Evolutionary conservation across 2,329 filamentous ascomycete species (phyloP).

Genomic region (Penicillium sp.): DNA sequence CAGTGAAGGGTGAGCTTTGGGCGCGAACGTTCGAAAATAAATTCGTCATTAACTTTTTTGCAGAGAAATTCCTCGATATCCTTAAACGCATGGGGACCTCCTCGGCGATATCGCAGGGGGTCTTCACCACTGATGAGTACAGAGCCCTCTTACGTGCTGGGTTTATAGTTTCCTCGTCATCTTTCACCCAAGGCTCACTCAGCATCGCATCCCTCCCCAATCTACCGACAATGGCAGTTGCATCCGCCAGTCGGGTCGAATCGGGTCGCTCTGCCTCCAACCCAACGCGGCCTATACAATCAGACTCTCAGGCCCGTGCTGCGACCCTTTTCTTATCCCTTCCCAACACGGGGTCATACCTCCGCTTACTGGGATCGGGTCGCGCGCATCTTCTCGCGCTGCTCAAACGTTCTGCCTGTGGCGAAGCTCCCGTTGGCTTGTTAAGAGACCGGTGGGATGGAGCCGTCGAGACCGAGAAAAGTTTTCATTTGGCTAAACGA

Average conservation of each 20-base stretch:
- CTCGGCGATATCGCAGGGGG: slow-evolving; percentile 47
- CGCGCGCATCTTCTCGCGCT: slow-evolving; percentile 58
- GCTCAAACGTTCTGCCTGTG: slow-evolving; percentile 54
- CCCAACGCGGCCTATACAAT: slow-evolving; percentile 19
- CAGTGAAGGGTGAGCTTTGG: slow-evolving; percentile 35
- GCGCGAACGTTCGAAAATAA: background rate
- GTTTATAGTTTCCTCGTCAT: slow-evolving; percentile 56
- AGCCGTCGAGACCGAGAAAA: slow-evolving; percentile 52
- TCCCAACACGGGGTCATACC: slow-evolving; percentile 61
- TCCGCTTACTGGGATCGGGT: slow-evolving; percentile 58
- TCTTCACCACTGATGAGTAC: slow-evolving; percentile 52
- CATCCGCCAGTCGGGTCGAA: slow-evolving; percentile 31
- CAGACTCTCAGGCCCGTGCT: slow-evolving; percentile 26
- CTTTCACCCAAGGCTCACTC: slow-evolving; percentile 40
- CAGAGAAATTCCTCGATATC: slow-evolving; percentile 54
- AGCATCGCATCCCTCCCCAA: slow-evolving; percentile 45
- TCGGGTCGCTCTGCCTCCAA: slow-evolving; percentile 9
- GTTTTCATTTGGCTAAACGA: slow-evolving; percentile 53
- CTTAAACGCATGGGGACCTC: slow-evolving; percentile 51
- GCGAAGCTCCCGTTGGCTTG: slow-evolving; percentile 56
- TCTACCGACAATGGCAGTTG: slow-evolving; percentile 24
- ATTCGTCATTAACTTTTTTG: background rate
- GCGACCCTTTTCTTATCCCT: slow-evolving; percentile 55
- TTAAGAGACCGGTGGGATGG: slow-evolving; percentile 66
- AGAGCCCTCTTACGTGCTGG: slow-evolving; percentile 54